These are phyloP conservation scores for Ophiocordyceps camponoti-saundersi DNA, from an alignment of 2,329 filamentous ascomycete genomes.

Conservation along the genomic window DNA sequence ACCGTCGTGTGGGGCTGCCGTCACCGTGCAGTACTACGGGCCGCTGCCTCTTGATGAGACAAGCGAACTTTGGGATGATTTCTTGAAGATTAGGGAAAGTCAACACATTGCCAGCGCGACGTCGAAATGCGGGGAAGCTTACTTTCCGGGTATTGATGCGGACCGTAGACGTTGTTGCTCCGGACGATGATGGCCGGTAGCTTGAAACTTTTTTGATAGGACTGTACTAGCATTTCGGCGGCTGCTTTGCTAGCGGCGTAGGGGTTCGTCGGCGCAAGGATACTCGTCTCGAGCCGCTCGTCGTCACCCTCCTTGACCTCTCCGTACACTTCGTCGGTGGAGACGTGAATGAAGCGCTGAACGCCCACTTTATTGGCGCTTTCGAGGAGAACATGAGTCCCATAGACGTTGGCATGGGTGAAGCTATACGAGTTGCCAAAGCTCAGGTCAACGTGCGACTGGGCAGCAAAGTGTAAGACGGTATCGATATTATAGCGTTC, in stretches of 20 bases:
- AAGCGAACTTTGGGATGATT: slow-evolving; percentile 71
- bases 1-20: slow-evolving; percentile 56
- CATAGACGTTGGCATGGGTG: slow-evolving; percentile 67
- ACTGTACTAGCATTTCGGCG: slow-evolving; percentile 72
- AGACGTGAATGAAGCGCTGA: slow-evolving; percentile 63
- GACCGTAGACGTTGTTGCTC: slow-evolving; percentile 75
- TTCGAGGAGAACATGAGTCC: slow-evolving; percentile 69
- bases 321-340: slow-evolving; percentile 74
- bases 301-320: slow-evolving; percentile 58
- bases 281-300: slow-evolving; percentile 55
- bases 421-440: slow-evolving; percentile 73
- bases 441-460: slow-evolving; percentile 68
- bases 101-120: slow-evolving; percentile 1
- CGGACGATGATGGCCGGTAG: slow-evolving; percentile 65
- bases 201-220: slow-evolving; percentile 72
- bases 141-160: slow-evolving; percentile 75
- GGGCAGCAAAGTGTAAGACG: slow-evolving; percentile 72
- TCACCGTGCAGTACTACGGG: slow-evolving; percentile 63
- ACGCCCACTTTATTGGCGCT: slow-evolving; percentile 56
- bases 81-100: slow-evolving; percentile 31
- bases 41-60: slow-evolving; percentile 46
- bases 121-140: slow-evolving; percentile 16
- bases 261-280: slow-evolving; percentile 65
- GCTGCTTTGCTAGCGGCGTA: slow-evolving; percentile 70
- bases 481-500: slow-evolving; percentile 59